Evolutionary conservation across 345 rosid genomes (phyloP).

Genomic region (Mallotus nudiflorus): DNA sequence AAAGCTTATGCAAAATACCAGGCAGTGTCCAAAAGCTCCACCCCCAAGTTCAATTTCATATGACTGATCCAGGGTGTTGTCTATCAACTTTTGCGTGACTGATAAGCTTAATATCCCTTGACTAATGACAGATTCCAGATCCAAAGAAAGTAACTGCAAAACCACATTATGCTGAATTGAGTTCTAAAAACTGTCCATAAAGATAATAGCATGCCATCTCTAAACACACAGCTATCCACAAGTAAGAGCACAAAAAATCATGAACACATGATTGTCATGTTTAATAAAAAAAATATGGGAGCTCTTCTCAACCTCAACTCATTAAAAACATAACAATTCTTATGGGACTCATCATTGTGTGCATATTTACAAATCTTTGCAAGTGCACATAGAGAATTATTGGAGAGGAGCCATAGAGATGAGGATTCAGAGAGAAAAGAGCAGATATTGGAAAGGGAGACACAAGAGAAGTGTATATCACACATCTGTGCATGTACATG

Average conservation of each 20-base stretch:
- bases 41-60: conserved; percentile 63
- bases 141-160: conserved; percentile 56
- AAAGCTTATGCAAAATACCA: conserved; percentile 31
- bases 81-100: conserved; percentile 53
- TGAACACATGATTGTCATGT: too few species aligned
- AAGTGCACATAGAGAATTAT: background rate
- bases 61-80: conserved; percentile 43
- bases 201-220: background rate
- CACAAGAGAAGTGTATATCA: too few species aligned
- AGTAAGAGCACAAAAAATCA: background rate
- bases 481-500: too few species aligned
- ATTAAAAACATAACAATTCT: background rate
- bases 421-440: too few species aligned
- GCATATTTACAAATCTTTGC: background rate
- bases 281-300: too few species aligned
- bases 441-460: too few species aligned
- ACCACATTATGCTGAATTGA: background rate
- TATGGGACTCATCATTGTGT: background rate
- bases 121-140: conserved; percentile 46
- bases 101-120: conserved; percentile 55
- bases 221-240: background rate
- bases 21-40: conserved; percentile 59
- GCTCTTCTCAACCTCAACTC: too few species aligned
- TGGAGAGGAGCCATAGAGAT: too few species aligned
- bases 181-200: background rate